Base-by-base conservation (phyloP, 495 filamentous ascomycete genomes). In the Lindgomyces ingoldianus region DNA sequence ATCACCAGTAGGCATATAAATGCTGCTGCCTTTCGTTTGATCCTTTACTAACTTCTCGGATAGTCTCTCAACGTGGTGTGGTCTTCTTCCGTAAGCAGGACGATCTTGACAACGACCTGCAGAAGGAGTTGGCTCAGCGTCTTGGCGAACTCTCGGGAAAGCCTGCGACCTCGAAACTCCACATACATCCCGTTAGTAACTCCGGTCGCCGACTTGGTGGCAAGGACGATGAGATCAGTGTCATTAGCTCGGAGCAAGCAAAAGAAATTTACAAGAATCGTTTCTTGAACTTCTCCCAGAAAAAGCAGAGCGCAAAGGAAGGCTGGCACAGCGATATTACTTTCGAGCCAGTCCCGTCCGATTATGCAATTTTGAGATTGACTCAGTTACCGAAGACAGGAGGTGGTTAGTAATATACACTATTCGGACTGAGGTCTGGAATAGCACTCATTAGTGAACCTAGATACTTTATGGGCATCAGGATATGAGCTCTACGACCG, bases 31-130 rank as follows among this genome's bases (percentile, higher is more conserved):
- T 11, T 19, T 64, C 14, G 8, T 10, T 10, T 18, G 10, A 27
- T 22, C 14, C 29, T 33, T 42, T 61, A 44, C 14, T 44, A 51
- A 56, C 16, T 30, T 24, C 21, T 11, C n/a, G n/a, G n/a, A 19
- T 25, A 92, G 89, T 94, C 67, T 93, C 89, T 16, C 85, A 87
- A 65, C 84, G 89, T 0, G 89, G 89, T 2, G 90, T 94, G 0
- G 90, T 93, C 42, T 91, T 91, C 79, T 91, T 94, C 77, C 87
- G 89, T 26, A 81, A 83, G 36, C 90, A 93, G 66, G 83, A 91
- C 72, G 81, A 77, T 54, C 73, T 90, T 8, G 80, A 80, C 65
- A 80, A 88, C 64, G 82, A 87, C 18, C 76, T 85, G 19, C 85
- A 89, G 62, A 92, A 92, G 69, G 81, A 87, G 60, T 81, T 92